Evolutionary conservation across 1,139 yeast species (phyloP).

Genomic region (Protomyces inouyei): DNA sequence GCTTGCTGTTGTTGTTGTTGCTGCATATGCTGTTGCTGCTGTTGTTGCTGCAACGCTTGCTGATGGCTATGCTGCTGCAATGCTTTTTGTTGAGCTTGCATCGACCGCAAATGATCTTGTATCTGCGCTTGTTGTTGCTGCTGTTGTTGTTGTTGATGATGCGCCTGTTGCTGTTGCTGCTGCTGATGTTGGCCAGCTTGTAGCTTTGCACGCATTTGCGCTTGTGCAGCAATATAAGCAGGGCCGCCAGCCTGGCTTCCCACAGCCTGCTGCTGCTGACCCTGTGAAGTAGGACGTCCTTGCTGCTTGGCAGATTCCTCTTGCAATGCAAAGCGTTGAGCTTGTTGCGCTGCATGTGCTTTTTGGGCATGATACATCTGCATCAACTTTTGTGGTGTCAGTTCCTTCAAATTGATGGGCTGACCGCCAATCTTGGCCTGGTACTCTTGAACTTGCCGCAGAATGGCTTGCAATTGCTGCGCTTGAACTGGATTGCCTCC

Average conservation of each 20-base stretch:
- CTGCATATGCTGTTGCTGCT: constrained; percentile 6
- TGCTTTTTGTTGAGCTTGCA: constrained; percentile 1
- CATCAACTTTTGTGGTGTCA: constrained; percentile 22
- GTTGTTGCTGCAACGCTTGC: constrained; percentile 8
- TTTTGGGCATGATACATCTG: constrained; percentile 15
- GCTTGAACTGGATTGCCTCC: constrained; percentile 14
- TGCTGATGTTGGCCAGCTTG: neutral
- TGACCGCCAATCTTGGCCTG: constrained; percentile 10
- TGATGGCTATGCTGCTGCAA: neutral
- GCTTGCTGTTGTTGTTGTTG: constrained; percentile 5
- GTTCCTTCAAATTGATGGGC: constrained; percentile 15
- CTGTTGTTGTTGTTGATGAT: neutral
- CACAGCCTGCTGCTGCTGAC: neutral
- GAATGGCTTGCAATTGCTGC: constrained; percentile 3
- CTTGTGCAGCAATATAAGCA: neutral
- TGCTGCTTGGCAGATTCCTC: constrained; percentile 4
- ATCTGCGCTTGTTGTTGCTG: neutral
- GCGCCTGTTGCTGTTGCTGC: constrained; percentile 4
- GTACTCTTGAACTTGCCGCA: constrained; percentile 7
- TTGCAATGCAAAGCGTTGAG: neutral
- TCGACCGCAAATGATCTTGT: neutral
- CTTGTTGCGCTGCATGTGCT: constrained; percentile 10
- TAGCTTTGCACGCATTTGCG: neutral
- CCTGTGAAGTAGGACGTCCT: neutral
- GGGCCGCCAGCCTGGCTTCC: neutral